A percentile compares a stretch with the other conserved stretches of the same genome.
These are phyloP conservation scores for Pseudogymnoascus sp. DNA, from an alignment of 2,329 filamentous ascomycete genomes.

Conservation along the genomic window DNA sequence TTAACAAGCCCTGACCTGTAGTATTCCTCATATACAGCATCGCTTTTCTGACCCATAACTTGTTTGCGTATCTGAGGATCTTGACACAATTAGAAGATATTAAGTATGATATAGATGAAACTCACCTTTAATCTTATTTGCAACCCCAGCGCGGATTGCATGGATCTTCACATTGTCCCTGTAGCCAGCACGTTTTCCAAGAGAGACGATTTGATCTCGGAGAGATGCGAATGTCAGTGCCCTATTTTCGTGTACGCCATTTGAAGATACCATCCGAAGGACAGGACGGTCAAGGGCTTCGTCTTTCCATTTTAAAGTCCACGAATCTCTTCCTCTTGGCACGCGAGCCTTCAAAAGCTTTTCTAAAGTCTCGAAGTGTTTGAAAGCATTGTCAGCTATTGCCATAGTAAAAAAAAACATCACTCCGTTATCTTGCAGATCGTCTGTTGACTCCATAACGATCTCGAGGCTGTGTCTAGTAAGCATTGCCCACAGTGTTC, in stretches of 20 bases:
- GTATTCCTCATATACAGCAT: too few species aligned
- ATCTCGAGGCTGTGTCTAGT: neutral
- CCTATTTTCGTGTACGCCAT: neutral
- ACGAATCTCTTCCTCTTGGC: slow-evolving; percentile 6
- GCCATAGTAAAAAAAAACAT: slow-evolving; percentile 9
- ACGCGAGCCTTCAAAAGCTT: neutral
- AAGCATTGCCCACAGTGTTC: too few species aligned
- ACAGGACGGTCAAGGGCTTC: slow-evolving; percentile 1
- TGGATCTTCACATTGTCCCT: slow-evolving; percentile 4
- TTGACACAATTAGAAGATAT: neutral
- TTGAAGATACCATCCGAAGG: neutral
- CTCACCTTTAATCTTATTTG: slow-evolving; percentile 6
- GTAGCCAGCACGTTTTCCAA: slow-evolving; percentile 3
- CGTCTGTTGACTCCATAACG: neutral
- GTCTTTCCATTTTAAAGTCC: slow-evolving; percentile 2
- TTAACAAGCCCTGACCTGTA: too few species aligned
- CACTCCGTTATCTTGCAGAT: neutral
- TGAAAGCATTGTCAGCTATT: neutral
- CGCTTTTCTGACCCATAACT: slow-evolving; percentile 1
- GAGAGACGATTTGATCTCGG: neutral
- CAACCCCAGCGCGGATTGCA: neutral
- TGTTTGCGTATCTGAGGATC: slow-evolving; percentile 4
- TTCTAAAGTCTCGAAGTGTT: neutral
- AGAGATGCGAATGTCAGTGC: slow-evolving; percentile 1
- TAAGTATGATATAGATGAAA: neutral